Evolutionary conservation across 768 basidiomycete species (phyloP).

Genomic region (Punctularia strigosozonata): DNA sequence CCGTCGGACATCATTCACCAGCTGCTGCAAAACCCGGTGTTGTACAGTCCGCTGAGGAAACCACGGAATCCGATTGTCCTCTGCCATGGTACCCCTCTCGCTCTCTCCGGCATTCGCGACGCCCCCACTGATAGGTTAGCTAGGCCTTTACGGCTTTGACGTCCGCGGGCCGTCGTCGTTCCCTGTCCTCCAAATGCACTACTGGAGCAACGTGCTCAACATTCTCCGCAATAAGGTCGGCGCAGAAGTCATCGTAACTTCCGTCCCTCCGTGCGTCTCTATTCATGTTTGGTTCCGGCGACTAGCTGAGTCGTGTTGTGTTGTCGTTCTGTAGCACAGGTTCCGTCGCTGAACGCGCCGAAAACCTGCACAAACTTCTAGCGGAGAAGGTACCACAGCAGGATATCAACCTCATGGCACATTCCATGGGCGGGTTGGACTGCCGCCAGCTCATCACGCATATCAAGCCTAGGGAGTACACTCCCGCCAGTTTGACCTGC

Average conservation of each 20-base stretch:
- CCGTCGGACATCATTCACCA: constrained; percentile 47
- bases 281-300: not conserved
- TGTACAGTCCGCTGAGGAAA: constrained; percentile 65
- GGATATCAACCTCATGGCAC: constrained; percentile 87
- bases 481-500: constrained; percentile 77
- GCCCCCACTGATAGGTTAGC: too few relatives aligned
- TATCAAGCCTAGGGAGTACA: constrained; percentile 71
- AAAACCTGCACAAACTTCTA: constrained; percentile 63
- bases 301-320: not conserved
- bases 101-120: constrained; percentile 4
- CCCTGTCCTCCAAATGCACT: constrained; percentile 78
- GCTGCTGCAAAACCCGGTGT: constrained; percentile 62
- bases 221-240: constrained; percentile 73
- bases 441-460: constrained; percentile 87
- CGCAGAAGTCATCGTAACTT: constrained; percentile 92
- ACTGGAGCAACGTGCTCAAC: constrained; percentile 84
- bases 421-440: constrained; percentile 97
- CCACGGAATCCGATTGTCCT: constrained; percentile 88
- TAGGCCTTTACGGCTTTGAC: constrained; percentile 93
- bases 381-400: constrained; percentile 53
- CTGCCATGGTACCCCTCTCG: constrained; percentile 64
- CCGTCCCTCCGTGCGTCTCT: constrained; percentile 72
- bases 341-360: constrained; percentile 72
- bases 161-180: constrained; percentile 75
- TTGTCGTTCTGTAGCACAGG: constrained; percentile 54